Evolutionary conservation across 2,329 filamentous ascomycete species (phyloP).

Genomic region (Alternaria gansuensis): DNA sequence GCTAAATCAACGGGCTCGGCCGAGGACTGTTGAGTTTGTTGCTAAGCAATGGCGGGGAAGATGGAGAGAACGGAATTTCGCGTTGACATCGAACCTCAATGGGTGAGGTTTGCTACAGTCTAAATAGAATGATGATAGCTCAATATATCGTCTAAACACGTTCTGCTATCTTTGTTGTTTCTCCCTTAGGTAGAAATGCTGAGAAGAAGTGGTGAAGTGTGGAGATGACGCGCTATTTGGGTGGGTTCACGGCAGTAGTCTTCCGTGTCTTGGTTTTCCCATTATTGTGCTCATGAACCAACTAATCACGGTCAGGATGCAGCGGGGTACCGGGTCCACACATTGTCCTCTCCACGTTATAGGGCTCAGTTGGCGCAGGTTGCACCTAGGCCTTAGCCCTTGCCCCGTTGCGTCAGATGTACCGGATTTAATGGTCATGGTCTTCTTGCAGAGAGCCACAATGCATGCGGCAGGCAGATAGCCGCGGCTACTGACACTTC

Average conservation of each 20-base stretch:
- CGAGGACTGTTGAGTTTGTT: background rate
- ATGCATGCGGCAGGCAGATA: conserved; percentile 1
- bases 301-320: background rate
- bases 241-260: conserved; percentile 2
- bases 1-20: conserved; percentile 1
- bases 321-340: background rate
- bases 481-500: conserved; percentile 1
- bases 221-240: conserved; percentile 8
- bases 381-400: background rate
- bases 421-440: background rate
- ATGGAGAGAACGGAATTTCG: conserved; percentile 1
- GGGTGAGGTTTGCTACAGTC: background rate
- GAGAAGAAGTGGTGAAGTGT: background rate
- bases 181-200: background rate
- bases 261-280: background rate
- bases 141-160: background rate
- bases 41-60: conserved; percentile 8
- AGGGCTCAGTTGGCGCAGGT: background rate
- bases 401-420: background rate
- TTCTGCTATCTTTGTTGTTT: background rate
- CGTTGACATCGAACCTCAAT: background rate
- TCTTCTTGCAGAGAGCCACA: background rate
- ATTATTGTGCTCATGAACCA: background rate
- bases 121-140: background rate
- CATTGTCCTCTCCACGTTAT: background rate